Base-by-base conservation (phyloP, 208 protist genomes). In the Porcisia deanei region DNA sequence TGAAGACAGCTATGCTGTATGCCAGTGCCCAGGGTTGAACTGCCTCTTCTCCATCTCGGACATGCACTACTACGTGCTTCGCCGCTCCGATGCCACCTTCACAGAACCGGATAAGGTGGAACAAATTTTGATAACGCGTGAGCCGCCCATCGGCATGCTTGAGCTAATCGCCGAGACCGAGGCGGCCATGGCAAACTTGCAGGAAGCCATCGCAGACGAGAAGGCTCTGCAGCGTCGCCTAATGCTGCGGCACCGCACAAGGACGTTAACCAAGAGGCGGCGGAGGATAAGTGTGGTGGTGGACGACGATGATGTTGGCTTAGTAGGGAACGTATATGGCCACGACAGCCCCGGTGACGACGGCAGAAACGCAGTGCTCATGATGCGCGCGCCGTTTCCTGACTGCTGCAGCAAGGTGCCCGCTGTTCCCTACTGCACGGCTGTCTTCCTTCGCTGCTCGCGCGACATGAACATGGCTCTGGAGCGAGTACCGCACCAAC, bases 201-300 rank as follows among this genome's bases (percentile, higher is more conserved):
- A 95, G 77, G 90, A 95, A 39, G 87, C 84, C 8, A 83, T 95
- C 43, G 92, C 92, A 6, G 82, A 91, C 47, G 81, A 94, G 63
- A 94, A 91, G 77, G 85, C 85, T 14, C 68, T 89, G 71, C 80
- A 58, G 61, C 80, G 85, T n/a, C 73, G 75, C 70, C 7, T 68
- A 52, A 22, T 12, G 8, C 49, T 75, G 41, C 58, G 47, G 45
- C 30, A 45, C 30, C 6, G 58, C 30, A 59, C 72, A 52, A 71
- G 54, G 52, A 14, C 69, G n/a, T 59, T 8, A 3, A 14, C 53
- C 57, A 55, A 49, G 64, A 39, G n/a, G 65, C 43, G 64, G 58
- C 74, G 73, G 9, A 34, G 75, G 71, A 9, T 16, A 67, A 64
- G 43, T 52, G 64, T 60, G 64, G 14, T 55, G 22, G 47, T 61